Evolutionary conservation across 805 yeast genomes (phyloP).

Genomic region (Candida parachauliodes): DNA sequence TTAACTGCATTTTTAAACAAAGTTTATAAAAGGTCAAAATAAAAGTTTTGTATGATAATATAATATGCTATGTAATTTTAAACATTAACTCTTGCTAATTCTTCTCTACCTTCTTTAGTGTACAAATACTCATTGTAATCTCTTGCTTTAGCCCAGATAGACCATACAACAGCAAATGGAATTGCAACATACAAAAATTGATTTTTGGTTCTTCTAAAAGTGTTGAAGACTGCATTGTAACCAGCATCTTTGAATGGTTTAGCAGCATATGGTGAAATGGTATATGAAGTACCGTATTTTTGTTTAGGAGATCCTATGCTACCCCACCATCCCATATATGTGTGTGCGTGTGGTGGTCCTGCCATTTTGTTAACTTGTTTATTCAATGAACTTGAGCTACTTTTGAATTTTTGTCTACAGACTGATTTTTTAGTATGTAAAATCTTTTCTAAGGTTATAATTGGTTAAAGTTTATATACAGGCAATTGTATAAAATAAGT

Average conservation of each 20-base stretch:
- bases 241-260: conserved; percentile 84
- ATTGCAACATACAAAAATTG: conserved; percentile 74
- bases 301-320: conserved; percentile 81
- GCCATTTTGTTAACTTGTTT: conserved; percentile 17
- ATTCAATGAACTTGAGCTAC: conserved; percentile 2
- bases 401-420: background rate
- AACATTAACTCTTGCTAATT: conserved; percentile 65
- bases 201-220: conserved; percentile 86
- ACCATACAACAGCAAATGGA: conserved; percentile 81
- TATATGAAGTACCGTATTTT: conserved; percentile 80
- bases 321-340: conserved; percentile 99
- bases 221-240: conserved; percentile 85
- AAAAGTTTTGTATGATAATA: conserved; percentile 14
- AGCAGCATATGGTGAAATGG: conserved; percentile 92
- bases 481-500: background rate
- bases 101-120: conserved; percentile 97
- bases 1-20: conserved; percentile 80
- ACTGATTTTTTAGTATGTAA: background rate
- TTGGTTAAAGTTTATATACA: conserved; percentile 10
- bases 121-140: conserved; percentile 90
- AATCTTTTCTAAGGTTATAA: conserved; percentile 3
- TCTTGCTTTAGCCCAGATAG: conserved; percentile 81
- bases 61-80: conserved; percentile 14
- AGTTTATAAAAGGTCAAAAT: conserved; percentile 92
- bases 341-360: conserved; percentile 47